These are phyloP conservation scores for Venturia asperata DNA, from an alignment of 2,329 filamentous ascomycete genomes.

Conservation along the genomic window DNA sequence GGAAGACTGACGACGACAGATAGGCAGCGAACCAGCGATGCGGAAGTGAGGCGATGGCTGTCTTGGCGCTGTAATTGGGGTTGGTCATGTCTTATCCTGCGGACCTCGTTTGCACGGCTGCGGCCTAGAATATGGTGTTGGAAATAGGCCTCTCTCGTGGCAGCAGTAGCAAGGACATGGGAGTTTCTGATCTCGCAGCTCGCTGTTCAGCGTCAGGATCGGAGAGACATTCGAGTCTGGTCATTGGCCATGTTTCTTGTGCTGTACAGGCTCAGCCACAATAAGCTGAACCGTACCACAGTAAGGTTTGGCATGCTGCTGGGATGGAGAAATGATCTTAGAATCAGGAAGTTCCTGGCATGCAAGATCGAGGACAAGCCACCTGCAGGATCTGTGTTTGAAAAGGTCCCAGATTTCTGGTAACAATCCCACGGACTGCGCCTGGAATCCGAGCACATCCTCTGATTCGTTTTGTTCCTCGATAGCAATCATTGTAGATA, in stretches of 20 bases:
- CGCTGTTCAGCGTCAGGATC: neutral
- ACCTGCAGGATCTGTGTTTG: conserved; percentile 4
- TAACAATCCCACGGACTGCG: neutral
- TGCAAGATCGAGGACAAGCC: neutral
- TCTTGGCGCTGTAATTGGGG: neutral
- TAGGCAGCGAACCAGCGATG: neutral
- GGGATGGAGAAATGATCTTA: neutral
- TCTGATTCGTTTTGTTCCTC: conserved; percentile 9
- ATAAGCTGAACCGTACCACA: neutral
- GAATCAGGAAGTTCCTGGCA: neutral
- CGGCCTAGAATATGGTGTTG: neutral
- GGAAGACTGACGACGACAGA: neutral
- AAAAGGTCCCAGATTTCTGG: neutral
- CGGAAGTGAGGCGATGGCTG: neutral
- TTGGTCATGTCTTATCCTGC: neutral
- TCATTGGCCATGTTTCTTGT: conserved; percentile 11
- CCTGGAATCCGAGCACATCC: neutral
- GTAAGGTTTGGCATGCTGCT: conserved; percentile 7
- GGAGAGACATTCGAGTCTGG: neutral
- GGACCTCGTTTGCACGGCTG: neutral
- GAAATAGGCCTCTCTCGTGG: neutral
- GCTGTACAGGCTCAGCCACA: neutral
- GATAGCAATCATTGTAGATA: neutral
- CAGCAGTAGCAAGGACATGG: neutral
- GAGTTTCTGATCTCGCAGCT: conserved; percentile 7